phyloP scores from a whole-genome alignment of 2,329 filamentous ascomycete genomes.

The Phyllachora maydis region DNA sequence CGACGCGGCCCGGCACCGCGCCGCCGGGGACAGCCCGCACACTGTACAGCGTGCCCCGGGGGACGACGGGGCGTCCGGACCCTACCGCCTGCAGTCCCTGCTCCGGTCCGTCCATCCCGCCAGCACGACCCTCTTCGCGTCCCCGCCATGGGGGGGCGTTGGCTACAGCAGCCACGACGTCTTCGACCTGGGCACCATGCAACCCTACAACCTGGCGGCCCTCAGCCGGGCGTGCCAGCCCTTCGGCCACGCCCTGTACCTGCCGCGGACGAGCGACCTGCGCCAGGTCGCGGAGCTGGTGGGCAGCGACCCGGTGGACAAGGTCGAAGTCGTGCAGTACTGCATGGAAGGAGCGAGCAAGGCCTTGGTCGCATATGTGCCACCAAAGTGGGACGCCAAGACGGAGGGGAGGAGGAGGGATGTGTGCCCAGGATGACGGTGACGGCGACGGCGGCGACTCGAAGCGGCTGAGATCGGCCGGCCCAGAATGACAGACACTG shows the following conservation, averaged over 20 bases:
- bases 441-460: too few species aligned
- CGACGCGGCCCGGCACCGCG: slow-evolving; percentile 15
- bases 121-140: slow-evolving; percentile 29
- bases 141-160: slow-evolving; percentile 39
- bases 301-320: slow-evolving; percentile 23
- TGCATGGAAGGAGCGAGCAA: slow-evolving; percentile 84
- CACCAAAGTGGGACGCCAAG: too few species aligned
- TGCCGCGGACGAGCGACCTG: slow-evolving; percentile 71
- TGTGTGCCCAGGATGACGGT: too few species aligned
- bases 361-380: slow-evolving; percentile 45
- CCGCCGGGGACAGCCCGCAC: too few species aligned
- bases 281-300: slow-evolving; percentile 49
- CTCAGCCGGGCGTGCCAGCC: slow-evolving; percentile 40
- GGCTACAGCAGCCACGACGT: slow-evolving; percentile 38
- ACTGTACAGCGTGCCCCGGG: too few species aligned
- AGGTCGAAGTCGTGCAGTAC: slow-evolving; percentile 68
- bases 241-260: slow-evolving; percentile 50
- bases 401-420: too few species aligned
- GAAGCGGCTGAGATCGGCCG: too few species aligned
- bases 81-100: too few species aligned
- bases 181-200: slow-evolving; percentile 71
- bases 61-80: too few species aligned
- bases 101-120: slow-evolving; percentile 19
- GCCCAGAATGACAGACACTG: too few species aligned
- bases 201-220: slow-evolving; percentile 55